phyloP scores from a whole-genome alignment of 371 early-diverging fungal species.

The Apophysomyces trapeziformis region DNA sequence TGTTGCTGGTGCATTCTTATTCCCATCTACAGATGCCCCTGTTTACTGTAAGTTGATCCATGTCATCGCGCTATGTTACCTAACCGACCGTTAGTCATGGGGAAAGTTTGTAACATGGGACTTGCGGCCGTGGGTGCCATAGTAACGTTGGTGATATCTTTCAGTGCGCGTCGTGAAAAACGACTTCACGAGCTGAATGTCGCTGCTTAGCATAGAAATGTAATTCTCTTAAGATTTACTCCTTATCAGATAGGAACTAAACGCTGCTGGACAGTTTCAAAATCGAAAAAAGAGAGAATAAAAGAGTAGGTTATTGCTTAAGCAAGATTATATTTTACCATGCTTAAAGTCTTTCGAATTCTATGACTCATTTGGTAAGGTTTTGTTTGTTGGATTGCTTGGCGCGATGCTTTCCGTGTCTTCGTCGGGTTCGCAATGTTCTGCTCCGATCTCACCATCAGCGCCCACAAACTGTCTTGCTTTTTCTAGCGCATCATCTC shows the following conservation, averaged over 20 bases:
- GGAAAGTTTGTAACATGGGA: neutral
- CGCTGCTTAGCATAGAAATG: neutral
- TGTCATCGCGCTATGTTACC: too few relatives aligned
- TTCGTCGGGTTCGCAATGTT: too few relatives aligned
- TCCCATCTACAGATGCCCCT: slow-evolving; percentile 31
- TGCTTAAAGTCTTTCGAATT: too few relatives aligned
- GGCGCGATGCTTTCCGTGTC: too few relatives aligned
- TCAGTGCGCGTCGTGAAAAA: neutral
- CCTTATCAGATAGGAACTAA: too few relatives aligned
- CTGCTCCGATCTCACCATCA: slow-evolving; percentile 29
- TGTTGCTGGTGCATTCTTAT: slow-evolving; percentile 36
- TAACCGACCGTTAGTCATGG: neutral
- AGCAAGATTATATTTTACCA: too few relatives aligned
- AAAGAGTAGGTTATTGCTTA: too few relatives aligned
- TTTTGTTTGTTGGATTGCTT: too few relatives aligned
- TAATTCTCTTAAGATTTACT: too few relatives aligned
- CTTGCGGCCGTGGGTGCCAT: neutral
- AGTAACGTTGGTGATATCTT: neutral
- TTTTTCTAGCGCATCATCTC: slow-evolving; percentile 34
- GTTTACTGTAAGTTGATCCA: neutral
- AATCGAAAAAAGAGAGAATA: too few relatives aligned
- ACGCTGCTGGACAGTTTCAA: too few relatives aligned
- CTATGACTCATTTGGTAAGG: too few relatives aligned
- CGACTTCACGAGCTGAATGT: neutral
- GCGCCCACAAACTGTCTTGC: slow-evolving; percentile 33